Conservation (phyloP, 257 asterid genomes). For the Penstemon newberryi region DNA sequence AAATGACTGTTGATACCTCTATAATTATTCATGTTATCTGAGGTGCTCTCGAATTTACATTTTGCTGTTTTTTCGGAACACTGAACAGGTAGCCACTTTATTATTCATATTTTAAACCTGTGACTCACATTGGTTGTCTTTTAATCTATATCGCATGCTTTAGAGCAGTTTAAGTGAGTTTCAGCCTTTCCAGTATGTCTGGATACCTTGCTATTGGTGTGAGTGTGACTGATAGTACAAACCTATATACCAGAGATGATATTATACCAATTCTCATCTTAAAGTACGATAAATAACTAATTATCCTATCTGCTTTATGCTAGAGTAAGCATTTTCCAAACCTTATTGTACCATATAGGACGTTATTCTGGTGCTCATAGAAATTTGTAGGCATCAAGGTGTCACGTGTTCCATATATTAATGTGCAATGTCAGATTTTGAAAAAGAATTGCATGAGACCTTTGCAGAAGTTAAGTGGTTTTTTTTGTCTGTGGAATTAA, state of each 20-base stretch:
- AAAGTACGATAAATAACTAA: not conserved
- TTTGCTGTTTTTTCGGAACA: not conserved
- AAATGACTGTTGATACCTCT: constrained; percentile 20
- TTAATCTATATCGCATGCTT: not conserved
- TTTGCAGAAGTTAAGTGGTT: too few species aligned
- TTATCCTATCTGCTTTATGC: not conserved
- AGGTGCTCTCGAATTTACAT: constrained; percentile 1
- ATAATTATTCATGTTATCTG: not conserved
- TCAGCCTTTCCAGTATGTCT: not conserved
- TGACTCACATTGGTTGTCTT: not conserved
- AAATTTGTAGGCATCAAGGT: constrained; percentile 2
- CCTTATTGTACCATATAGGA: not conserved
- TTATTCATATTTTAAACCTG: too few species aligned
- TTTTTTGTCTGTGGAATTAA: too few species aligned
- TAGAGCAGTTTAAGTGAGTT: constrained; percentile 2
- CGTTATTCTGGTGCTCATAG: not conserved
- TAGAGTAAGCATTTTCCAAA: constrained; percentile 2
- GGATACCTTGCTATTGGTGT: constrained; percentile 11
- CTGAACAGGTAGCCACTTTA: not conserved
- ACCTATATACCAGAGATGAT: not conserved
- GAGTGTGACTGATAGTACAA: not conserved
- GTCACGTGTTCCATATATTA: constrained; percentile 11
- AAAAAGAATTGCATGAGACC: not conserved
- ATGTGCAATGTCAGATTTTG: not conserved
- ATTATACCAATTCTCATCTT: not conserved